Conservation (phyloP, 352 stramenopile species). For the Elongisporangium senticosum region DNA sequence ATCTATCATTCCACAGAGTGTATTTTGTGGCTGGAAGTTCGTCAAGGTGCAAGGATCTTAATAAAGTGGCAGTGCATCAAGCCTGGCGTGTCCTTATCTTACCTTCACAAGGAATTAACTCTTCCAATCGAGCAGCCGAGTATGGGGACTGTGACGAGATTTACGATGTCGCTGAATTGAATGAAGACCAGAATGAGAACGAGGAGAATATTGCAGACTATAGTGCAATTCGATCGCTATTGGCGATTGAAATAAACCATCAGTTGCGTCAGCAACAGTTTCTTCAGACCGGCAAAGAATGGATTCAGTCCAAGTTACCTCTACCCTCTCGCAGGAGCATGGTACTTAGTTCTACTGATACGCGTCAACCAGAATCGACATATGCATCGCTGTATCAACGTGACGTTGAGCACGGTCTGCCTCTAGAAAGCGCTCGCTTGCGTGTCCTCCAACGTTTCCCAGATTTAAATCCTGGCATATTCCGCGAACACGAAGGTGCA, state of each 20-base stretch:
- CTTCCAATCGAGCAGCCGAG: neutral
- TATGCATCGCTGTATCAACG: slow-evolving; percentile 22
- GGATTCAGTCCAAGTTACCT: neutral
- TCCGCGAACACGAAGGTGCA: slow-evolving; percentile 25
- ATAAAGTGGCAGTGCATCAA: slow-evolving; percentile 17
- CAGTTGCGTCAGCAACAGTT: slow-evolving; percentile 5
- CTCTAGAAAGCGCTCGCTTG: slow-evolving; percentile 50
- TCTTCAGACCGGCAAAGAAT: neutral
- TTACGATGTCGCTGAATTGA: slow-evolving; percentile 6
- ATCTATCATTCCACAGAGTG: slow-evolving; percentile 12
- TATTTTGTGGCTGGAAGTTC: slow-evolving; percentile 27
- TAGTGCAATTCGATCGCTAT: slow-evolving; percentile 29
- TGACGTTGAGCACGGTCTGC: slow-evolving; percentile 44
- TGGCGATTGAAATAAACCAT: slow-evolving; percentile 26
- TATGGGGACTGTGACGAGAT: slow-evolving; percentile 7
- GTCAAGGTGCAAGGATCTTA: slow-evolving; percentile 20
- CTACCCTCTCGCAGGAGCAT: neutral
- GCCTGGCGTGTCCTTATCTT: slow-evolving; percentile 27
- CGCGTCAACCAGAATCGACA: neutral
- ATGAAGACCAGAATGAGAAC: slow-evolving; percentile 9
- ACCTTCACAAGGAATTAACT: neutral
- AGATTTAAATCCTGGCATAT: slow-evolving; percentile 39
- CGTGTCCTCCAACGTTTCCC: slow-evolving; percentile 45
- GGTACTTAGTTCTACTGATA: neutral
- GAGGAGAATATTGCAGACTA: slow-evolving; percentile 32